These are phyloP conservation scores for Hordeum vulgare DNA, from an alignment of 176 grass and related monocot genomes.

Conservation along the genomic window MorexV3_pseudomolecules_assembly NC_058521.1:538898572-538899071, in stretches of 20 bases:
- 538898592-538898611: constrained; percentile 19
- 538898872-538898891: constrained; percentile 22
- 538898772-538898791: constrained; percentile 11
- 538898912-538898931: constrained; percentile 25
- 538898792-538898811: neutral
- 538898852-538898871: neutral
- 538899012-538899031: neutral
- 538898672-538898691: constrained; percentile 5
- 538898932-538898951: constrained; percentile 16
- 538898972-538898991: constrained; percentile 9
- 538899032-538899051: neutral
- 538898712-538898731: constrained; percentile 4
- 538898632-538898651: neutral
- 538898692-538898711: constrained; percentile 16
- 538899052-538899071: neutral
- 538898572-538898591: constrained; percentile 10
- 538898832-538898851: constrained; percentile 1
- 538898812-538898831: neutral
- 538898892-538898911: neutral
- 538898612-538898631: constrained; percentile 10
- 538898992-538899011: constrained; percentile 20
- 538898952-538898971: constrained; percentile 6
- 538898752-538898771: constrained; percentile 7
- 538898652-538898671: neutral
- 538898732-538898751: neutral